Evolutionary conservation across 805 yeast genomes (phyloP).

Genomic region (Priceomyces fermenticarens): DNA sequence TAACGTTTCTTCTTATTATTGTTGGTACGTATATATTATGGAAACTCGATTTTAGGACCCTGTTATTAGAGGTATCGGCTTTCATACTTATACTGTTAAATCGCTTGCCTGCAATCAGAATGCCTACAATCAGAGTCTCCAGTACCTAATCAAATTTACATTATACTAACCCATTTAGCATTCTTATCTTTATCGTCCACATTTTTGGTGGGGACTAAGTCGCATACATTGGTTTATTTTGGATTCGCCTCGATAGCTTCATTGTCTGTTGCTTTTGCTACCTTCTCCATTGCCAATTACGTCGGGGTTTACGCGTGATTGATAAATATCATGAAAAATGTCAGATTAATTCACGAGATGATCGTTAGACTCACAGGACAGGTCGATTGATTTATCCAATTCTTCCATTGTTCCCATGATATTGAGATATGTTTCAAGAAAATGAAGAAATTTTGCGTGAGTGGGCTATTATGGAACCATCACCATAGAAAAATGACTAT

Average conservation of each 20-base stretch:
- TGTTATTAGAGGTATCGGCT: neutral
- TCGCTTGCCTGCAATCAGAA: too few species aligned
- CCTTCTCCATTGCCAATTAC: slow-evolving; percentile 36
- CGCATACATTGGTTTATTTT: slow-evolving; percentile 20
- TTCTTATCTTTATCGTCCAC: slow-evolving; percentile 28
- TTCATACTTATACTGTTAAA: too few species aligned
- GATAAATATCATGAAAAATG: neutral
- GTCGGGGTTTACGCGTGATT: slow-evolving; percentile 41
- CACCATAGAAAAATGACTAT: neutral
- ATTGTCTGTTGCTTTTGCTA: slow-evolving; percentile 33
- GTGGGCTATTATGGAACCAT: neutral
- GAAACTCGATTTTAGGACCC: neutral
- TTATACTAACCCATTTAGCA: slow-evolving; percentile 11
- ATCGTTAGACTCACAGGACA: neutral
- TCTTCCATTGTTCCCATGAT: neutral
- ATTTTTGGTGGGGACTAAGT: slow-evolving; percentile 26
- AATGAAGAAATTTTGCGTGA: neutral
- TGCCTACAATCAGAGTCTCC: too few species aligned
- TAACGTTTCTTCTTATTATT: slow-evolving; percentile 21
- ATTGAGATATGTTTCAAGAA: neutral
- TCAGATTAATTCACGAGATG: neutral
- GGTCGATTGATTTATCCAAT: neutral
- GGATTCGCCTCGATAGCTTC: slow-evolving; percentile 33
- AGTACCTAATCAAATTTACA: too few species aligned
- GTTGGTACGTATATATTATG: slow-evolving; percentile 16